Base-by-base conservation (phyloP, 805 yeast genomes). In the Pichia ethanolica region DNA sequence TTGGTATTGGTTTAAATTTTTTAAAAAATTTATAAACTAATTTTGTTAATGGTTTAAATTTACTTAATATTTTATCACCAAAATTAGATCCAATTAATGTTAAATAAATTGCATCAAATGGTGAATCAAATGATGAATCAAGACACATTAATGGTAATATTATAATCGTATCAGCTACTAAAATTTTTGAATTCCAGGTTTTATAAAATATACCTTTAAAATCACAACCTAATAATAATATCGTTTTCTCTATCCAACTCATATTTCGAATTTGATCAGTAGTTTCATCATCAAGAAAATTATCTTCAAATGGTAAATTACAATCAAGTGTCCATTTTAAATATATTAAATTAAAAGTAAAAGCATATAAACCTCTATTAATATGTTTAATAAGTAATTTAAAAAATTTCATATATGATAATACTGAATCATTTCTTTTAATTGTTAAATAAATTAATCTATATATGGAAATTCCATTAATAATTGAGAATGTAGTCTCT, bases 31-130 rank as follows among this genome's bases (percentile, higher is more conserved):
- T 35, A 26, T 49, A 49, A 10, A 36, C 25, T 3, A 34, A 33
- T 14, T n/a, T 41, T 9, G 45, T 33, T 4, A 49, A 2, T 36
- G 48, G 48, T 39, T 41, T 49, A n/a, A 39, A 49, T 30, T 42
- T 45, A 10, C 46, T 39, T 7, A 45, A 10, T 6, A 45, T 7
- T 35, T 25, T 41, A 37, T 49, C 11, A 2, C 48, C 52, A 37
- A 44, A 26, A 12, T 12, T 20, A 7, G 25, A 12, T 7, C 52
- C 52, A 12, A 27, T 26, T 2, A 27, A 1, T 2, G 39, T 40
- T 12, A 35, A 25, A 8, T 34, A n/a, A 3, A 45, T 7, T 3
- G 37, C 25, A 10, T 49, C 35, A 10, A 45, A 37, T 7, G 52
- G 48, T 25, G 25, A 10, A 10, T 27, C 35, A 3, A 34, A 27